Base-by-base conservation (phyloP, 257 asterid species). In the Solanum chaucha region DNA sequence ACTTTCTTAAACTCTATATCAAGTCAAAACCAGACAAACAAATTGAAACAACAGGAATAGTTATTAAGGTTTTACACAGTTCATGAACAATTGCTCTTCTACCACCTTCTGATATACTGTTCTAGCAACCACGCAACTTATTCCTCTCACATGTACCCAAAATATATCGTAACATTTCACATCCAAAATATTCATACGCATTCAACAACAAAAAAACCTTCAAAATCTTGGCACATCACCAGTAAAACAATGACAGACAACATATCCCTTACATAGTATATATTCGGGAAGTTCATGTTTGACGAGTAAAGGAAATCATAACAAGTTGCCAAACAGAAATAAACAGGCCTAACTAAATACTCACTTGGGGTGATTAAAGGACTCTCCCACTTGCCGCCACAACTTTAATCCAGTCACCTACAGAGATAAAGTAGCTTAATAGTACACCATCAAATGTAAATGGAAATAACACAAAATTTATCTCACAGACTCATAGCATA, bases 361-460 rank as follows among this genome's bases (percentile, higher is more conserved):
- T 91, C 90, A 96, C 98, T 96, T 94, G 87, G 98, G 98, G 90
- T 98, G 98, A 86, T 94, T 94, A 83, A 96, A 95, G 28, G 95
- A 95, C 90, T 96, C 99, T 83, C 99, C 99, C 61, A 96, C 94
- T 93, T 95, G 98, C 90, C 96, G 89, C 98, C 98, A 96, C 94
- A 95, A 90, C 93, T 96, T 96, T 87, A 93, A 89, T 89, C 98
- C 98, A 87, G 96, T 96, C 40, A 96, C 99, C 98, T 95, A 90
- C 3, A 28, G 4, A 68, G 22, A 68, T 68, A 28, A 13, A 68
- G 38, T 68, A 68, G 38, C 22, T 68, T 28, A 68, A 30, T 28
- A 28, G 11, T 68, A 28, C 75, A 68, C 38, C 38, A 68, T 68
- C 75, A 68, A 68, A 68, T 13, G 38, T 19, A 28, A 22, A 7